Percentiles rank a stretch among this genome's conserved stretches.
These are phyloP conservation scores for Schoenoplectus triqueter DNA, from an alignment of 202 grass and related monocot genomes.

Conservation along the genomic window DNA sequence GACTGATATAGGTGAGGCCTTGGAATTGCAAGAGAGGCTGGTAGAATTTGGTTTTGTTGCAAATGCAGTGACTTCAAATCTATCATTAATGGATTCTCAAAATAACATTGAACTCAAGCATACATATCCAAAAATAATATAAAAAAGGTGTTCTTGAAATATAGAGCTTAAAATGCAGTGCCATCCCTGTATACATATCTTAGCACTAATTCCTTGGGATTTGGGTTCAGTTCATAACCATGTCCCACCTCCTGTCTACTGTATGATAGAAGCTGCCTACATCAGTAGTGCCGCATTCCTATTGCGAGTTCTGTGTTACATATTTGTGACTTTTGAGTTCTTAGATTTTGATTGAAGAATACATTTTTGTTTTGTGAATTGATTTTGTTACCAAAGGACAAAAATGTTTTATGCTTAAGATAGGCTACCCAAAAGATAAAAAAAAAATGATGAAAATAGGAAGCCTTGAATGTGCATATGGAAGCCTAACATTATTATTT, in stretches of 20 bases:
- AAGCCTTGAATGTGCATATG: neutral
- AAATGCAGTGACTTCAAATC: slow-evolving; percentile 63
- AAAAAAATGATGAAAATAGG: neutral
- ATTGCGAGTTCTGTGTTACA: neutral
- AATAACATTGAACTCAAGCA: slow-evolving; percentile 1
- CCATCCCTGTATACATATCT: neutral
- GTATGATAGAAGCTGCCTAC: neutral
- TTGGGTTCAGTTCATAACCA: neutral
- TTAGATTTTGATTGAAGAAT: neutral
- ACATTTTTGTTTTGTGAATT: neutral
- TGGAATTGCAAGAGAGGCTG: slow-evolving; percentile 79
- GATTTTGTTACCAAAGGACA: neutral
- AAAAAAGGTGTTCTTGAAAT: neutral
- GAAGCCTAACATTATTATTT: neutral
- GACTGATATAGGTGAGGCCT: slow-evolving; percentile 46
- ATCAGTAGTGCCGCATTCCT: neutral
- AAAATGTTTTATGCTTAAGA: neutral
- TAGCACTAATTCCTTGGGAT: neutral
- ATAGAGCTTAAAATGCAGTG: neutral
- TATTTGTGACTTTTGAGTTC: neutral
- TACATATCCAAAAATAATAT: neutral
- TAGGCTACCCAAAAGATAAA: neutral
- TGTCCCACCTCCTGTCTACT: neutral
- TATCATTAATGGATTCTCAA: slow-evolving; percentile 71
- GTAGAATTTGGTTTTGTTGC: slow-evolving; percentile 68